phyloP scores from a whole-genome alignment of 2,329 filamentous ascomycete genomes.

The Gaeumannomyces sp. region DNA sequence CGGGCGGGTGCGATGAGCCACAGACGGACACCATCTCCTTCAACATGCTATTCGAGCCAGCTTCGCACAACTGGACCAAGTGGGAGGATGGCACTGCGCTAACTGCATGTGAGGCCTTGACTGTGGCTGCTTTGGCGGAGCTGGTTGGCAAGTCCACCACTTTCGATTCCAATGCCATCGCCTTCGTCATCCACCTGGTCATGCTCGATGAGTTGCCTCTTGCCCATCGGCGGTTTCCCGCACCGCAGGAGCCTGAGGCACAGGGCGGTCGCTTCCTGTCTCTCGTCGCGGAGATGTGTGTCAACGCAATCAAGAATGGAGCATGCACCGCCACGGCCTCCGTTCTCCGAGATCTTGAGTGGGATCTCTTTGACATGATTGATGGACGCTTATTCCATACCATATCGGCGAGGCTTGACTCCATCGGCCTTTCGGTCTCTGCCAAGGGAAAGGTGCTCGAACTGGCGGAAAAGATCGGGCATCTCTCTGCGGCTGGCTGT shows the following conservation, averaged over 20 bases:
- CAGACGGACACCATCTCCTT: slow-evolving; percentile 3
- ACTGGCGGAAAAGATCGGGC: not conserved
- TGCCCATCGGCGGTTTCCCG: slow-evolving; percentile 17
- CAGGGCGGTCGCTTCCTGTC: not conserved
- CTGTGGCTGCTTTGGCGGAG: slow-evolving; percentile 17
- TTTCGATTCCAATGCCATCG: slow-evolving; percentile 13
- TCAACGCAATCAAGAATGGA: slow-evolving; percentile 8
- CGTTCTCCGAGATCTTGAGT: slow-evolving; percentile 13
- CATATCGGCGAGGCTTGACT: not conserved
- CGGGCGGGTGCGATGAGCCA: not conserved
- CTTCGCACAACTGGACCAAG: slow-evolving; percentile 2
- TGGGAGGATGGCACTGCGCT: slow-evolving; percentile 8
- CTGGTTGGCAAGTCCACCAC: slow-evolving; percentile 9
- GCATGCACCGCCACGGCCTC: not conserved
- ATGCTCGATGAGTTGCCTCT: slow-evolving; percentile 20
- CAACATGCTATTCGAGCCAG: not conserved
- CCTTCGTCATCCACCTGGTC: slow-evolving; percentile 22
- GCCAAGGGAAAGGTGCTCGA: not conserved
- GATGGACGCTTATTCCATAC: slow-evolving; percentile 18
- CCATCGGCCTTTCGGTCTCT: not conserved
- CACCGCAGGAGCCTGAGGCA: not conserved
- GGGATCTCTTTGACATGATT: slow-evolving; percentile 21
- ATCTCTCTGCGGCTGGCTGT: not conserved
- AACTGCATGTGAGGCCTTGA: slow-evolving; percentile 17
- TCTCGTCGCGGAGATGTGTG: not conserved